Evolutionary conservation across 257 asterid species (phyloP).

Genomic region (Echium plantagineum): DNA sequence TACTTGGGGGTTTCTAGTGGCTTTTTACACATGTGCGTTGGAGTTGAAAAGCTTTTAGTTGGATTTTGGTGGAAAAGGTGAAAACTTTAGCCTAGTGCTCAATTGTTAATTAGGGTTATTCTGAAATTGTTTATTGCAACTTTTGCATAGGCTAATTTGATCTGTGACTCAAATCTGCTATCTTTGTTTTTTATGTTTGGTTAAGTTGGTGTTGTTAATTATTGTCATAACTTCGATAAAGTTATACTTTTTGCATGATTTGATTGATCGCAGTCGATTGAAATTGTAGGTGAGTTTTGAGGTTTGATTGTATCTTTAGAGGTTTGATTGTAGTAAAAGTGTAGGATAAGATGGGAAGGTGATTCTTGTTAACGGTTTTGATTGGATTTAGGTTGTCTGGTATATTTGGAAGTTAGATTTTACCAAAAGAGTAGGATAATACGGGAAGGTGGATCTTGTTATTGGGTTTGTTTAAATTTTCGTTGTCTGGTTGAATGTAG

Average conservation of each 20-base stretch:
- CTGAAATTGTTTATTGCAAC: neutral
- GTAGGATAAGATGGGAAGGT: neutral
- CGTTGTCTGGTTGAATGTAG: neutral
- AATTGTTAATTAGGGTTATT: constrained; percentile 9
- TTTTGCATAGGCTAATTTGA: constrained; percentile 25
- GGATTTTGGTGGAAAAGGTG: constrained; percentile 24
- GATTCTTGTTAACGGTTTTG: neutral
- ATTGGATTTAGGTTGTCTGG: neutral
- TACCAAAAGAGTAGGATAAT: neutral
- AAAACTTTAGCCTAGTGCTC: constrained; percentile 7
- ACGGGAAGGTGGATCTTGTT: neutral
- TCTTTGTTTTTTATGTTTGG: constrained; percentile 17
- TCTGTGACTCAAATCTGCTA: constrained; percentile 18
- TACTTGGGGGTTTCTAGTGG: constrained; percentile 19
- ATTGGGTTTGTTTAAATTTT: neutral
- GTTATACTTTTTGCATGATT: constrained; percentile 3
- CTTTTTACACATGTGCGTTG: constrained; percentile 19
- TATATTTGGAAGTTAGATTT: neutral
- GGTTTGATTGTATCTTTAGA: neutral
- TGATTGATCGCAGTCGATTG: neutral
- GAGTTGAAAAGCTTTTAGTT: constrained; percentile 20
- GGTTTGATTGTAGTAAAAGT: neutral
- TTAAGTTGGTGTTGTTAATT: constrained; percentile 11
- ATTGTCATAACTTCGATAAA: neutral
- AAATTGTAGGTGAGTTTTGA: constrained; percentile 1